Base-by-base conservation (phyloP, 2,329 filamentous ascomycete species). In the Akanthomyces lecanii region DNA sequence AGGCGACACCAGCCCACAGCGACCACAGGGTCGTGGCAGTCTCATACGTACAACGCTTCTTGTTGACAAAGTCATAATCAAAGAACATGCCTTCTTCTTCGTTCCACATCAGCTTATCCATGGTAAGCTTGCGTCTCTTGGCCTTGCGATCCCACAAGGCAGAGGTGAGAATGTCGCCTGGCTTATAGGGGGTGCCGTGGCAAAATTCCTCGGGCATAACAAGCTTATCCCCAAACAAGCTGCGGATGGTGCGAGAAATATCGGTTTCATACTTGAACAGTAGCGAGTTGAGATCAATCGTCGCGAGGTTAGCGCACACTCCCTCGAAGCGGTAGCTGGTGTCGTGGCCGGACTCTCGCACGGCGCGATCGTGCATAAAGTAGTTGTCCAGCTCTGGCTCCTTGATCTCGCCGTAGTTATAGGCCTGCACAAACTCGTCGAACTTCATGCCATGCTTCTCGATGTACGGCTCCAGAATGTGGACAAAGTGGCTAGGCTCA, bases 251-350 rank as follows among this genome's bases (percentile, higher is more conserved):
- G 65, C 90, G 87, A 2, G 91, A 89, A 73, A 99, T 97, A 71
- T 99, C 95, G 36, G 88, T 88, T 77, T 99, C 95, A 72, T 98
- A 98, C 77, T 98, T 98, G 85, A 95, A 99, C 33, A 99, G 80
- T 36, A 97, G 82, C 33, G 92, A 95, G 78, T 99, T 98, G 62
- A 98, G 83, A 72, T 99, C 95, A 64, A 98, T 91, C 0, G 93
- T 97, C 12, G 93, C 95, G 30, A 98, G 81, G 72, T 97, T 87
- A 12, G 91, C 95, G 69, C 90, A 93, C 28, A 96, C 84, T 53
- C 87, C 89, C 77, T 98, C 95, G 23, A 99, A 82, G 21, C 95
- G 91, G 77, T 98, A 98, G 18, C 91, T 91, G 2, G 95, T 99
- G 73, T 99, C 95, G 75, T 99, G 95, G 14, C 95, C 95, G 21